Evolutionary conservation across 441 rosid species (phyloP), one percentile per base, ranked within the genome.

Genomic region (Aleurites moluccanus): DNA sequence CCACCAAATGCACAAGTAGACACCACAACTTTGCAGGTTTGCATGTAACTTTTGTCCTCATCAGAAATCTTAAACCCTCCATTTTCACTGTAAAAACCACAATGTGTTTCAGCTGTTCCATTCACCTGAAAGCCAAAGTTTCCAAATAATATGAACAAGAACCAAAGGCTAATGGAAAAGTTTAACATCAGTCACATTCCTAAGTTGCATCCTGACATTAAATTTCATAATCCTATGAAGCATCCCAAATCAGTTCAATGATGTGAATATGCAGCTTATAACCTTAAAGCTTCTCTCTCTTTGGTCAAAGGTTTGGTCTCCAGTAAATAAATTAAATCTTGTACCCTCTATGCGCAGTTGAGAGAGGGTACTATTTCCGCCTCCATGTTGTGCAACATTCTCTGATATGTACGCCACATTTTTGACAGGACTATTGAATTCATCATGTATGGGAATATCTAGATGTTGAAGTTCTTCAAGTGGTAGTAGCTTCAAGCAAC

Each of bases 1-100:
- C 99, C 99, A 72, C 99, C 99, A 84, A 96, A 96, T 14, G 97
- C 91, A 88, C 98, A 96, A 57, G 98, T 92, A 69, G 96, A 90
- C 67, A 96, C 97, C 18, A 87, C 97, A 57, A 81, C 86, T 80
- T 84, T 73, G 83, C 98, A 93, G 55, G 73, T 84, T 75, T 77
- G 50, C 98, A 93, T 84, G 85, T 86, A 96, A 75, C 60, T 83
- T 76, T 82, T 89, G 81, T 93, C 97, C 84, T 86, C 86, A 49
- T 87, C 90, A 30, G 86, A 82, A 72, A 92, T 83, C 79, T 64
- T 84, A 79, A 90, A 96, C 30, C 98, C 99, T 0, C 97, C 96
- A 75, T 81, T 85, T 67, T 88, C 92, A 81, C 82, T 88, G 81
- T 78, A 93, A 86, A 96, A 92, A 10, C 99, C 99, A 77, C 97